phyloP scores from a whole-genome alignment of 2,329 filamentous ascomycete species.

The Xylaria digitata region DNA sequence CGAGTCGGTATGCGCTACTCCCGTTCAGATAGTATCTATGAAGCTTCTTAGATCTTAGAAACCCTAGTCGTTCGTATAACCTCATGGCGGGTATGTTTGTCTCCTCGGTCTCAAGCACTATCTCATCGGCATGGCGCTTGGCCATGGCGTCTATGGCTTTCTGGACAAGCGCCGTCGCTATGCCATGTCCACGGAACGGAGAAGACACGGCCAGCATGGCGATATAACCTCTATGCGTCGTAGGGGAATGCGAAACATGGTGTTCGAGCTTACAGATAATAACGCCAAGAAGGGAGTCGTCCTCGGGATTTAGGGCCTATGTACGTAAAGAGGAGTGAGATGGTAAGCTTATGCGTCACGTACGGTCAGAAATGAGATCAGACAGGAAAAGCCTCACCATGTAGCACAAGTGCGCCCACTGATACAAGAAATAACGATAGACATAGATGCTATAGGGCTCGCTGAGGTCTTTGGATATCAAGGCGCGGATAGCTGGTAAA shows the following conservation, averaged over 20 bases:
- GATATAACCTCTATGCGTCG: slow-evolving; percentile 88
- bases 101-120: slow-evolving; percentile 96
- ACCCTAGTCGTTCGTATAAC: slow-evolving; percentile 92
- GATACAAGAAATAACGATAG: slow-evolving; percentile 96
- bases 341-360: slow-evolving; percentile 31
- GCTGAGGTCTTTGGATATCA: slow-evolving; percentile 96
- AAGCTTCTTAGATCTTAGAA: slow-evolving; percentile 89
- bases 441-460: slow-evolving; percentile 99
- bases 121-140: slow-evolving; percentile 84
- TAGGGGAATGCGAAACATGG: slow-evolving; percentile 82
- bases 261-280: slow-evolving; percentile 94
- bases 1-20: slow-evolving; percentile 90
- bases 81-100: slow-evolving; percentile 90
- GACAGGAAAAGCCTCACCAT: slow-evolving; percentile 69
- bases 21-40: slow-evolving; percentile 97
- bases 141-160: slow-evolving; percentile 93
- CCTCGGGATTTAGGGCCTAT: slow-evolving; percentile 69
- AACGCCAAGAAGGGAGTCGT: slow-evolving; percentile 81
- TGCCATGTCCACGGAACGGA: slow-evolving; percentile 82
- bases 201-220: slow-evolving; percentile 96
- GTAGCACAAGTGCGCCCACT: slow-evolving; percentile 98
- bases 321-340: slow-evolving; percentile 12
- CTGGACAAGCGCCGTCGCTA: slow-evolving; percentile 89
- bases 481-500: slow-evolving; percentile 85
- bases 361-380: slow-evolving; percentile 4